Percentiles rank a stretch among this genome's conserved stretches.
These are phyloP conservation scores for Starmerella stigmatis DNA, from an alignment of 805 yeast genomes.

Conservation along the genomic window DNA sequence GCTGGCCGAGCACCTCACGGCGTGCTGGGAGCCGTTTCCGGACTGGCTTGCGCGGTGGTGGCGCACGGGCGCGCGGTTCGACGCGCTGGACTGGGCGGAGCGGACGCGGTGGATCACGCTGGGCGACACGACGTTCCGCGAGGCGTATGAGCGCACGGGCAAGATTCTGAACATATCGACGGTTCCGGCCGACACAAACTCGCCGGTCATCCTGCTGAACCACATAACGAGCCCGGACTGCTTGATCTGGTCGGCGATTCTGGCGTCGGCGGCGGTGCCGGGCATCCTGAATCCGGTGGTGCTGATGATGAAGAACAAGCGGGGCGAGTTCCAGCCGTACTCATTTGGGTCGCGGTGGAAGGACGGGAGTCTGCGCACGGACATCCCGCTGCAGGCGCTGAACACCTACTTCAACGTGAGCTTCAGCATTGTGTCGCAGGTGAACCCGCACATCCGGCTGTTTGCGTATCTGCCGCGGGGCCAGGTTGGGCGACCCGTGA, in stretches of 20 bases:
- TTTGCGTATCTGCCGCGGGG: constrained; percentile 73
- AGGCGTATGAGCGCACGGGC: constrained; percentile 59
- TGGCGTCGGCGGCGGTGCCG: constrained; percentile 76
- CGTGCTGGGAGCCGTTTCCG: constrained; percentile 53
- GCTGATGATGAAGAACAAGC: constrained; percentile 52
- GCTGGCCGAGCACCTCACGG: constrained; percentile 53
- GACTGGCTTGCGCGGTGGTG: constrained; percentile 57
- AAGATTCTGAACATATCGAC: constrained; percentile 61
- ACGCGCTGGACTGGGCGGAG: constrained; percentile 62
- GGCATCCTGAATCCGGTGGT: constrained; percentile 74
- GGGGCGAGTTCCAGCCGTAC: constrained; percentile 46
- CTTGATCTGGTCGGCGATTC: constrained; percentile 66
- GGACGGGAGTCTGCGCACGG: constrained; percentile 71
- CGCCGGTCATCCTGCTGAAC: constrained; percentile 70
- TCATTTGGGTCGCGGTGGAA: constrained; percentile 67
- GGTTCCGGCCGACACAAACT: constrained; percentile 71
- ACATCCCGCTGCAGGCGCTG: constrained; percentile 62
- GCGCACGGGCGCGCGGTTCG: constrained; percentile 70
- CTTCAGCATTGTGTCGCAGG: constrained; percentile 69
- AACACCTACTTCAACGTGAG: constrained; percentile 68
- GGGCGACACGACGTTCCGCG: constrained; percentile 63
- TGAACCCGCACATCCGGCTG: constrained; percentile 68
- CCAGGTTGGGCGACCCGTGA: constrained; percentile 68
- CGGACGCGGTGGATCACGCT: constrained; percentile 58
- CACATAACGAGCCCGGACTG: constrained; percentile 70